Percentiles rank a stretch among this genome's conserved stretches.
Conservation (phyloP, 2,329 filamentous ascomycete species). For the Fusarium phyllophilum region DNA sequence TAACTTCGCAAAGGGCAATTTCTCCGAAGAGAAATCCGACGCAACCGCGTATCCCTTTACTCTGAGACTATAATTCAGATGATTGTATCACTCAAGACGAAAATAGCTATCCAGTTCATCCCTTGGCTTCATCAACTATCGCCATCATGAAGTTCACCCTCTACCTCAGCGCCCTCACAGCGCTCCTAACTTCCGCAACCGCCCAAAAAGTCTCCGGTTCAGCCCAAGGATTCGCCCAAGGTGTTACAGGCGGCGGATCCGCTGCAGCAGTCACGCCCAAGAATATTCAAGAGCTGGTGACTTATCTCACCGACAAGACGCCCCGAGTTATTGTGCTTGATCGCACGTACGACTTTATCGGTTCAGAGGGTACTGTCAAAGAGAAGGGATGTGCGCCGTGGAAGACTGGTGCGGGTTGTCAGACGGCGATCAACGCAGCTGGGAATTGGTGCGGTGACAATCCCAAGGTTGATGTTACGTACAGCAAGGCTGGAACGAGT, state of each 20-base stretch:
- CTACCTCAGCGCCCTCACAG: neutral
- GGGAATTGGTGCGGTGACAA: conserved; percentile 15
- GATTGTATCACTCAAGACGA: no score
- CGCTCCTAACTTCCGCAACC: neutral
- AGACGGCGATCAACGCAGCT: conserved; percentile 41
- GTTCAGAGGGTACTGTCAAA: conserved; percentile 38
- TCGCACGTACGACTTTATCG: conserved; percentile 44
- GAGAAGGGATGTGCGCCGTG: conserved; percentile 34
- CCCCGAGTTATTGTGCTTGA: conserved; percentile 52
- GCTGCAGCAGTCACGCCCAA: conserved; percentile 22
- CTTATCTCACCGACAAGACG: conserved; percentile 32
- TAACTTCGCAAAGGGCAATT: neutral
- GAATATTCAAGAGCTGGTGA: conserved; percentile 22
- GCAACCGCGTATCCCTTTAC: neutral
- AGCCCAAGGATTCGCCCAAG: conserved; percentile 26
- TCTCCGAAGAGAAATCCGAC: neutral
- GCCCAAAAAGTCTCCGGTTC: conserved; percentile 9
- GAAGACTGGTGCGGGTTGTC: conserved; percentile 31
- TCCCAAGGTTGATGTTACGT: conserved; percentile 5
- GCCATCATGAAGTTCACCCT: neutral
- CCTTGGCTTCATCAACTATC: neutral
- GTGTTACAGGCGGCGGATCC: conserved; percentile 26
- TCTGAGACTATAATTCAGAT: neutral
- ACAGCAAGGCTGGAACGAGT: conserved; percentile 9
- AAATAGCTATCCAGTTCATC: rapidly evolving